Percentiles rank a stretch among this genome's conserved stretches.
Evolutionary conservation across 164 flowering plant species (phyloP).

Genomic region (Tetracentron sinense): DNA sequence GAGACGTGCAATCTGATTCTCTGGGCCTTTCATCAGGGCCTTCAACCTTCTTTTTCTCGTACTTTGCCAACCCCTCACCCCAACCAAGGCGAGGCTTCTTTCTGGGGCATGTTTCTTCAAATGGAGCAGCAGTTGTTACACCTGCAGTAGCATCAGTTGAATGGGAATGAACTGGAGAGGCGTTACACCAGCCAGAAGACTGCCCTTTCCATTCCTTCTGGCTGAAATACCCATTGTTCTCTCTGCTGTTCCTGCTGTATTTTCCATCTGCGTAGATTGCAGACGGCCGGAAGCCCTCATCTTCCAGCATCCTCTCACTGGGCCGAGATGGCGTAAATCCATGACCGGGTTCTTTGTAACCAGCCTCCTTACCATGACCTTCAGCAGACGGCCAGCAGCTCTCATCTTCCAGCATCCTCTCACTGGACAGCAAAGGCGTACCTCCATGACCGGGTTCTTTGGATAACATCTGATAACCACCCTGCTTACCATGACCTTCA

Average conservation of each 20-base stretch:
- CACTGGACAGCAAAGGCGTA: slow-evolving; percentile 41
- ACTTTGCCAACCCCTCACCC: slow-evolving; percentile 99
- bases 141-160: slow-evolving; percentile 50
- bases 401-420: slow-evolving; percentile 59
- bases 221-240: slow-evolving; percentile 44
- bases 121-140: slow-evolving; percentile 29
- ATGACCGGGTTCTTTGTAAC: no score
- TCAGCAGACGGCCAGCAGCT: no score
- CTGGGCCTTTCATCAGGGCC: slow-evolving; percentile 75
- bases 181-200: slow-evolving; percentile 39
- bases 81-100: slow-evolving; percentile 95
- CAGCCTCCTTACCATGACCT: no score
- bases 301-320: no score
- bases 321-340: no score
- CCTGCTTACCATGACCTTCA: slow-evolving; percentile 91
- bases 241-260: slow-evolving; percentile 45
- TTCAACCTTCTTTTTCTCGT: slow-evolving; percentile 83
- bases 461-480: slow-evolving; percentile 56
- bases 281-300: slow-evolving; percentile 34
- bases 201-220: slow-evolving; percentile 59
- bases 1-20: slow-evolving; percentile 58
- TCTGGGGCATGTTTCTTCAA: slow-evolving; percentile 53
- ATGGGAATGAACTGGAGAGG: slow-evolving; percentile 46
- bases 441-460: slow-evolving; percentile 60
- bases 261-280: slow-evolving; percentile 45